phyloP scores from a whole-genome alignment of 139 green algal genomes.

The Chlamydomonas sp. region DNA sequence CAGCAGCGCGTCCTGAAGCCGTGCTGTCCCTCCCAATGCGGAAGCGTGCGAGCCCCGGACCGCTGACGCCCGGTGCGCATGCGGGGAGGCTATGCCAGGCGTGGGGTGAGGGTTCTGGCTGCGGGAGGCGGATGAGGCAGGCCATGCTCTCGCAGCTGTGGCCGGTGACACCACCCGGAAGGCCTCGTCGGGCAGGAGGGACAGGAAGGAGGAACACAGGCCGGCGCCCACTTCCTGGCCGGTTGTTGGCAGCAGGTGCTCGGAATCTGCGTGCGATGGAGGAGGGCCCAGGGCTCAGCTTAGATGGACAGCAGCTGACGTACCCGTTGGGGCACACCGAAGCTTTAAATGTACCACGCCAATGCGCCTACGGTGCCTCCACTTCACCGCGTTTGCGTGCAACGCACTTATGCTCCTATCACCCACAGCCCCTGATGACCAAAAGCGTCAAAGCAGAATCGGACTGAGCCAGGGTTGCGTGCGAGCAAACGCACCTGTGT shows the following conservation, averaged over 20 bases:
- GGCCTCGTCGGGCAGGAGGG: conserved; percentile 30
- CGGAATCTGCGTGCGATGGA: background rate
- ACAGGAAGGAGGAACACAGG: conserved; percentile 46
- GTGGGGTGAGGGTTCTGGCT: background rate
- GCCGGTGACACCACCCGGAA: background rate
- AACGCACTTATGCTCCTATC: too few species aligned
- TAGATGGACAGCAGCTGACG: too few species aligned
- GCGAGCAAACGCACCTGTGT: background rate
- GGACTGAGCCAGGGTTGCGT: too few species aligned
- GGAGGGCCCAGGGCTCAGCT: too few species aligned
- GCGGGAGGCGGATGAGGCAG: background rate
- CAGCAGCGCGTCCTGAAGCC: too few species aligned
- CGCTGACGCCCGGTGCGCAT: background rate
- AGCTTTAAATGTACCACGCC: too few species aligned
- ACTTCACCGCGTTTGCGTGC: background rate
- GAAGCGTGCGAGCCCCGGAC: background rate
- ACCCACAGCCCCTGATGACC: too few species aligned
- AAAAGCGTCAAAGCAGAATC: too few species aligned
- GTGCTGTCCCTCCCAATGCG: too few species aligned
- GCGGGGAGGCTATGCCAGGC: too few species aligned
- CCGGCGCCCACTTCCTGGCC: conserved; percentile 32
- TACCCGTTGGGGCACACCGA: too few species aligned
- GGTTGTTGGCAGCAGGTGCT: conserved; percentile 32
- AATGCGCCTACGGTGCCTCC: too few species aligned
- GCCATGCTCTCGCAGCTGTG: background rate